Conservation (phyloP, 495 filamentous ascomycete species). For the Neurospora hispaniola region DNA sequence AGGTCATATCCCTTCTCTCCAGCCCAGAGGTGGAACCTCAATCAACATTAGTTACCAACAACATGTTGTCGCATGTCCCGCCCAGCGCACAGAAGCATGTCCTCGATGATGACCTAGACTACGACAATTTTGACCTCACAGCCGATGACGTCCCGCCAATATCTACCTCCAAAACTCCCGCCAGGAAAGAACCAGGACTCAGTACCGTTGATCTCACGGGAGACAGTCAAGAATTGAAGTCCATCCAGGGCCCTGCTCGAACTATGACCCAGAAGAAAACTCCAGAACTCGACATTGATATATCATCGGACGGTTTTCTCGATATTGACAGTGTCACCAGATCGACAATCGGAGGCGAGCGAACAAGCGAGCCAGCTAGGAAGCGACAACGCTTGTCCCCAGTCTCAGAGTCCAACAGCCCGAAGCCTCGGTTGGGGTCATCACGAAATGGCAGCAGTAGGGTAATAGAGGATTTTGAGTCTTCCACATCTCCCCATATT, state of each 20-base stretch:
- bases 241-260: not conserved
- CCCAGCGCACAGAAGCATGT: not conserved
- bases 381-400: not conserved
- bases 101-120: not conserved
- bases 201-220: not conserved
- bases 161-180: not conserved
- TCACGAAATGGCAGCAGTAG: conserved; percentile 7
- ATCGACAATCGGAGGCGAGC: not conserved
- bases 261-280: not conserved
- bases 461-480: conserved; percentile 7
- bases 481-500: conserved; percentile 15
- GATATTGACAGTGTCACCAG: not conserved
- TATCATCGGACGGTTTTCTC: not conserved
- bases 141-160: not conserved
- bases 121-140: not conserved
- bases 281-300: not conserved
- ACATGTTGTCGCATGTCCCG: not conserved
- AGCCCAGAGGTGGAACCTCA: conserved; percentile 6
- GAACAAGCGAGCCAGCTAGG: not conserved
- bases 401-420: not conserved
- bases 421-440: not conserved
- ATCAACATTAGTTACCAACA: not conserved
- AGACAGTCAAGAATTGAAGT: not conserved
- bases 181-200: not conserved
- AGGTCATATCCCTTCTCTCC: conserved; percentile 32